Conservation (phyloP, 139 green algal genomes). For the Mesotaenium endlicherianum region DNA sequence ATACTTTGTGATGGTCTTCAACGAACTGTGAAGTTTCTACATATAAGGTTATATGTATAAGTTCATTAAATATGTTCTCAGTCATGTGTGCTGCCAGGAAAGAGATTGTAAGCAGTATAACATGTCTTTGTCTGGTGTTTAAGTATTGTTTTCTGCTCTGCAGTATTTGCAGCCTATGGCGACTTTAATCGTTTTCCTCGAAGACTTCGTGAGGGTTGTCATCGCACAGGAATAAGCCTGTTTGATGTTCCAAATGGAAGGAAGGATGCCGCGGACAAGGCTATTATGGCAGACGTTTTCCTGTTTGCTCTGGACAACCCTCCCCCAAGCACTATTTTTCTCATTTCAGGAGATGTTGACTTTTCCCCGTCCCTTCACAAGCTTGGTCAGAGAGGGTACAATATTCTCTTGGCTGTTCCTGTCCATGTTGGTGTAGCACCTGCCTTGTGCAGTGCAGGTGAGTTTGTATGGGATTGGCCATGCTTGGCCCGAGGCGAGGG, state of each 20-base stretch:
- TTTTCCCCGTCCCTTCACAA: constrained; percentile 50
- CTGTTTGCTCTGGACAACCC: constrained; percentile 48
- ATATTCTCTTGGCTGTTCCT: constrained; percentile 18
- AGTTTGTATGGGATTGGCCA: constrained; percentile 47
- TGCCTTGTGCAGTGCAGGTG: not conserved
- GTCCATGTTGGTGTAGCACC: not conserved
- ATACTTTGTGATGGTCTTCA: too few species aligned
- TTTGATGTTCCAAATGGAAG: constrained; percentile 38
- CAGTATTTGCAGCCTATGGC: constrained; percentile 48
- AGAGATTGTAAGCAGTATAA: too few species aligned
- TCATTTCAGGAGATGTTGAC: constrained; percentile 48
- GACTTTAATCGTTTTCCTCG: constrained; percentile 41
- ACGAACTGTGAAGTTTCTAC: too few species aligned
- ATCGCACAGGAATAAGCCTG: constrained; percentile 43
- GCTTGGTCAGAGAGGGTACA: constrained; percentile 35
- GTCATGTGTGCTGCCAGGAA: too few species aligned
- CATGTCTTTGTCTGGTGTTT: too few species aligned
- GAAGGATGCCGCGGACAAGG: constrained; percentile 51
- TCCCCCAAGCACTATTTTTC: constrained; percentile 29
- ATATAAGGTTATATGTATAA: too few species aligned
- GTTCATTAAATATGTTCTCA: too few species aligned
- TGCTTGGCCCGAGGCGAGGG: constrained; percentile 26
- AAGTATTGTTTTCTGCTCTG: not conserved
- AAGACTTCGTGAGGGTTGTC: constrained; percentile 16
- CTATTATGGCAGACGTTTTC: constrained; percentile 51